Percentiles rank a stretch among this genome's conserved stretches.
phyloP scores from a whole-genome alignment of 2,329 filamentous ascomycete species.

The Fusarium phyllophilum region DNA sequence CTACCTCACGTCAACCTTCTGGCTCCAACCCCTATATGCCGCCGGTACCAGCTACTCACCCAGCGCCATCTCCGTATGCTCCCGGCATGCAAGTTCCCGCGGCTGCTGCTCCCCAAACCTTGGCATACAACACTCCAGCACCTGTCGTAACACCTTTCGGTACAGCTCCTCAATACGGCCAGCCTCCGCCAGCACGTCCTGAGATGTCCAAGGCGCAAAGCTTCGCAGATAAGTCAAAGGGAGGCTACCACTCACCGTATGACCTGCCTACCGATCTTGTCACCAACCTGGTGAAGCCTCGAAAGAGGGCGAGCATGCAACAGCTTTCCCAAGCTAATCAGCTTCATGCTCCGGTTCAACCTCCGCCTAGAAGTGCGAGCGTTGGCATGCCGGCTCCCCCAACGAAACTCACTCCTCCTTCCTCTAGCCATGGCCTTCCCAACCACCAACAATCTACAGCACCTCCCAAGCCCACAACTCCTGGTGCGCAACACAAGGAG shows the following conservation, averaged over 20 bases:
- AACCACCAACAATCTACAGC: slow-evolving; percentile 48
- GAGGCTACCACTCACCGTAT: slow-evolving; percentile 93
- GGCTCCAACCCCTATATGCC: slow-evolving; percentile 45
- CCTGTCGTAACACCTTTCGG: slow-evolving; percentile 38
- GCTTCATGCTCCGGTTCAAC: slow-evolving; percentile 52
- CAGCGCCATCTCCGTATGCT: slow-evolving; percentile 37
- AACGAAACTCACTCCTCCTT: slow-evolving; percentile 45
- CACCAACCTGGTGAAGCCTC: slow-evolving; percentile 65
- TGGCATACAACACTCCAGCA: slow-evolving; percentile 39
- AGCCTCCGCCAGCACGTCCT: slow-evolving; percentile 51
- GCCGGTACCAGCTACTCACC: slow-evolving; percentile 25
- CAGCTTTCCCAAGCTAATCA: slow-evolving; percentile 58
- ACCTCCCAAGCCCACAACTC: slow-evolving; percentile 49
- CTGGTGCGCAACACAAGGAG: slow-evolving; percentile 54
- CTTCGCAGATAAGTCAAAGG: slow-evolving; percentile 90
- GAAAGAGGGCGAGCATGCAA: slow-evolving; percentile 71
- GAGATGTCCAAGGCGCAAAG: slow-evolving; percentile 74
- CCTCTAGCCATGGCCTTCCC: slow-evolving; percentile 48
- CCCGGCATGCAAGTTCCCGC: slow-evolving; percentile 24
- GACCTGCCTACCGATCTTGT: slow-evolving; percentile 89
- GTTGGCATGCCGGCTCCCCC: slow-evolving; percentile 53
- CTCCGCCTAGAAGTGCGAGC: slow-evolving; percentile 70
- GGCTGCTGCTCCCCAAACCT: slow-evolving; percentile 18
- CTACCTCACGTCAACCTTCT: slow-evolving; percentile 14
- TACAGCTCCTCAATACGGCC: slow-evolving; percentile 51